A percentile compares a stretch with the other conserved stretches of the same genome.
These are phyloP conservation scores for Chloranthus sessilifolius DNA, from an alignment of 164 flowering plant species.

Conservation along the genomic window DNA sequence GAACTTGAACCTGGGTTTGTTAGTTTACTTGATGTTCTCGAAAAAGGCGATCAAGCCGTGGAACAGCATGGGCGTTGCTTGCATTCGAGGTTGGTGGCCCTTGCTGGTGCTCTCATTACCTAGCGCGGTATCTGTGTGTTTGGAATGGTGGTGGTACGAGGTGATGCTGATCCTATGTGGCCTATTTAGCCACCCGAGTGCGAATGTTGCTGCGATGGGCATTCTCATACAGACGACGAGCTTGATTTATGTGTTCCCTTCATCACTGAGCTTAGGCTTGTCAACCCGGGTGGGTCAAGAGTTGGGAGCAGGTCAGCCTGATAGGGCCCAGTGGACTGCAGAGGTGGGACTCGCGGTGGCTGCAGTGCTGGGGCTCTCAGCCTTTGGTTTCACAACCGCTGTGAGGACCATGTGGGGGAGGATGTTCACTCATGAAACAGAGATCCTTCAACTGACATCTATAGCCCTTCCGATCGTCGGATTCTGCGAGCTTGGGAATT, in stretches of 20 bases:
- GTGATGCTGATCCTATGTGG: constrained; percentile 58
- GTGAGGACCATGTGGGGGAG: constrained; percentile 45
- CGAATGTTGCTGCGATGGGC: constrained; percentile 51
- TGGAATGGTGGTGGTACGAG: constrained; percentile 91
- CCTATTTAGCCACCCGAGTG: constrained; percentile 27
- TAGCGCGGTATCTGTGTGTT: constrained; percentile 57
- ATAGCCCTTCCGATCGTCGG: constrained; percentile 53
- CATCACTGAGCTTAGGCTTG: constrained; percentile 40
- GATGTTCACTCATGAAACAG: constrained; percentile 37
- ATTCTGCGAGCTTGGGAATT: constrained; percentile 64
- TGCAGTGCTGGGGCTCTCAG: constrained; percentile 25
- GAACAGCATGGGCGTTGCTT: constrained; percentile 19
- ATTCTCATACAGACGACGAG: constrained; percentile 57
- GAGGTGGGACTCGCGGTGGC: constrained; percentile 32
- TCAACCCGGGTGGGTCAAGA: constrained; percentile 61
- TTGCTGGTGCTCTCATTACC: constrained; percentile 44
- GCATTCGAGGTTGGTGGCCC: constrained; percentile 30
- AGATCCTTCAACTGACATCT: constrained; percentile 31
- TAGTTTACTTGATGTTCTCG: constrained; percentile 24
- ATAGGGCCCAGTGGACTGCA: constrained; percentile 35
- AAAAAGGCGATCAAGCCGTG: constrained; percentile 30
- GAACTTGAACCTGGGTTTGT: constrained; percentile 18
- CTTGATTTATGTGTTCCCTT: constrained; percentile 58
- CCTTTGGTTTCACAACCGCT: constrained; percentile 28
- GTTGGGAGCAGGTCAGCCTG: constrained; percentile 45